phyloP scores from a whole-genome alignment of 306 rosid species.

The Lagenaria siceraria region DNA sequence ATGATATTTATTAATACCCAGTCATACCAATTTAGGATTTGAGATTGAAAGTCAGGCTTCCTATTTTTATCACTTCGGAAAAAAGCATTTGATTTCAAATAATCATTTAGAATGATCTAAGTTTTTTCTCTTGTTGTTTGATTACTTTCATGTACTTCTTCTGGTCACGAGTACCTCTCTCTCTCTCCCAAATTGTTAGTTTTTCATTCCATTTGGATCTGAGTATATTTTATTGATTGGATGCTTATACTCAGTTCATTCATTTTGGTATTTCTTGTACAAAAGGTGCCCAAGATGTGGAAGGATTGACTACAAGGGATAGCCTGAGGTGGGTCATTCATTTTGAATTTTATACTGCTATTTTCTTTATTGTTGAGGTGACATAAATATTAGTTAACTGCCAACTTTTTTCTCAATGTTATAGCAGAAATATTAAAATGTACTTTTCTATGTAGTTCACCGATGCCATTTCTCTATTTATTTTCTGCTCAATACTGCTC shows the following conservation, averaged over 20 bases:
- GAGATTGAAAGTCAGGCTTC: neutral
- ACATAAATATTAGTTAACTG: neutral
- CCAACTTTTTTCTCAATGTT: neutral
- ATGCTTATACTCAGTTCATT: neutral
- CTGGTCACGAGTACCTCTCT: neutral
- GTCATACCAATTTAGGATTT: too few relatives aligned
- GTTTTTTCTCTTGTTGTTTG: neutral
- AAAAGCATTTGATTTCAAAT: neutral
- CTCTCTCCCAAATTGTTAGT: neutral
- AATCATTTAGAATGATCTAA: neutral
- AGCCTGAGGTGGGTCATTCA: constrained; percentile 39
- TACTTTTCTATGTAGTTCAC: neutral
- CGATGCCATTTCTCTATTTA: neutral
- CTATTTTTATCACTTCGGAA: neutral
- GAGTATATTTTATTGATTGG: neutral
- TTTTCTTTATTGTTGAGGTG: neutral
- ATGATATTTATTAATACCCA: too few relatives aligned
- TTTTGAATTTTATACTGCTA: neutral
- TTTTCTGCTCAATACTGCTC: neutral
- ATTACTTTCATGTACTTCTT: neutral
- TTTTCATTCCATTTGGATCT: neutral
- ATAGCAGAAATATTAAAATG: neutral
- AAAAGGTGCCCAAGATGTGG: constrained; percentile 43
- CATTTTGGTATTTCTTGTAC: constrained; percentile 4
- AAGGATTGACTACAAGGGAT: constrained; percentile 24